Evolutionary conservation across 1,139 yeast species (phyloP), one percentile per base, ranked within the genome.

Genomic region (Kurtzmaniella quercitrusa): DNA sequence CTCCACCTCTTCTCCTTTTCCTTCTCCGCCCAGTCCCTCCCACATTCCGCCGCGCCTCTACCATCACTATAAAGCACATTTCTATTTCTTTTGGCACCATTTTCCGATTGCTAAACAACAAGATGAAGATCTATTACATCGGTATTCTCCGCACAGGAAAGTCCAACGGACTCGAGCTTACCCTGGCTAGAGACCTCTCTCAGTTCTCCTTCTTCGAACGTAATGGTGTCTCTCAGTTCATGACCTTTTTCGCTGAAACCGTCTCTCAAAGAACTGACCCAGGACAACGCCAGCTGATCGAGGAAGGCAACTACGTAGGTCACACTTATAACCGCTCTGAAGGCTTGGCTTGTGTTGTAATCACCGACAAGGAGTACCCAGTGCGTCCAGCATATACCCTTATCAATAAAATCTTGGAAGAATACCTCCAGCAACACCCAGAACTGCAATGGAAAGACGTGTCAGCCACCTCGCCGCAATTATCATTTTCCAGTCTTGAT

Each of bases 381-480:
- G 91, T 88, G 17, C 79, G 98, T 60, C 98, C 97, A n/a, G 98
- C 97, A 1, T 93, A 89, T 67, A 85, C 97, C 2, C 73, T 93
- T 51, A 77, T 93, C 58, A 93, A 91, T 75, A 93, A 90, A 70
- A 72, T 93, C 18, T 75, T 90, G 56, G 98, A 93, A 56, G 98
- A 93, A 63, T 93, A 89, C 65, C 70, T 91, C 48, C 76, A 91
- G 23, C 81, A 85, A 50, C 94, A 88, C 64, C 96, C 96, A 7
- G 76, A 80, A 42, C 62, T 66, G 27, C 81, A 83, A 50, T 91
- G 97, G 96, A 65, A 65, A 43, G 62, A 66, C 43, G 71, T 80
- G 18, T 63, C 77, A 2, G 81, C 74, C 53, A 69, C 88, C 7
- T 70, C 72, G 42, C 50, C 70, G 9, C 49, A 54, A 15, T 73